Evolutionary conservation across 1,284 basidiomycete species (phyloP).

Genomic region (Inonotus obliquus): DNA sequence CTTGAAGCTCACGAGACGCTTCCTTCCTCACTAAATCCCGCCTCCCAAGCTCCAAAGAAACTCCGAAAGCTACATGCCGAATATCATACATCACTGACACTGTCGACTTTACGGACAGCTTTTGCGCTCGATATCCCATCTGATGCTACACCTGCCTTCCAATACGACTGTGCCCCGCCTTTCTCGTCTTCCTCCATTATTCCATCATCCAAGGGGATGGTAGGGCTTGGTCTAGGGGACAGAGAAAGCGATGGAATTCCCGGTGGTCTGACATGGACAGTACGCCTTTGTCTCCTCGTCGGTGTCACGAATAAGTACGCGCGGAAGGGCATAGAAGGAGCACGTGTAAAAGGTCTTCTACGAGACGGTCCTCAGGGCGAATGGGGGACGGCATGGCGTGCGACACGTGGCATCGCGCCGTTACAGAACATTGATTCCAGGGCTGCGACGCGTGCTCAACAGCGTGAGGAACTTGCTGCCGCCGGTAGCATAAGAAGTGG

Average conservation of each 20-base stretch:
- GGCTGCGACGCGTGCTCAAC: constrained; percentile 7
- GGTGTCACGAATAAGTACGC: constrained; percentile 50
- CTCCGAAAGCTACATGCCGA: constrained; percentile 77
- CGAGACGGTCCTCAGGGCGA: constrained; percentile 55
- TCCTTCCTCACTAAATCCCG: constrained; percentile 48
- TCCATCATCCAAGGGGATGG: background rate
- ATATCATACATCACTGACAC: constrained; percentile 69
- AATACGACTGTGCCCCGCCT: constrained; percentile 37
- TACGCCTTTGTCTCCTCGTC: constrained; percentile 78
- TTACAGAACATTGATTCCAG: constrained; percentile 35
- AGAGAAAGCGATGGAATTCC: constrained; percentile 13
- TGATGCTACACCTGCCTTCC: constrained; percentile 82
- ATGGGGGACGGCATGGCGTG: constrained; percentile 65
- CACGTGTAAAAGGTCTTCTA: constrained; percentile 49
- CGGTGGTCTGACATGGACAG: constrained; percentile 84
- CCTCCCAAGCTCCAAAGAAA: constrained; percentile 36
- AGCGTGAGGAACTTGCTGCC: background rate
- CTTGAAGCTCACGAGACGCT: constrained; percentile 84
- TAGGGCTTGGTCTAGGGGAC: background rate
- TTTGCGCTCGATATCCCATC: constrained; percentile 88
- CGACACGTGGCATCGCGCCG: constrained; percentile 54
- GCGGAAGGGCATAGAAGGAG: constrained; percentile 42
- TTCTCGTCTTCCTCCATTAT: constrained; percentile 2
- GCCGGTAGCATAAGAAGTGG: background rate
- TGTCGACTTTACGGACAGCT: constrained; percentile 67